Evolutionary conservation across 1,139 yeast species (phyloP).

Genomic region (Geotrichum histeridarum): DNA sequence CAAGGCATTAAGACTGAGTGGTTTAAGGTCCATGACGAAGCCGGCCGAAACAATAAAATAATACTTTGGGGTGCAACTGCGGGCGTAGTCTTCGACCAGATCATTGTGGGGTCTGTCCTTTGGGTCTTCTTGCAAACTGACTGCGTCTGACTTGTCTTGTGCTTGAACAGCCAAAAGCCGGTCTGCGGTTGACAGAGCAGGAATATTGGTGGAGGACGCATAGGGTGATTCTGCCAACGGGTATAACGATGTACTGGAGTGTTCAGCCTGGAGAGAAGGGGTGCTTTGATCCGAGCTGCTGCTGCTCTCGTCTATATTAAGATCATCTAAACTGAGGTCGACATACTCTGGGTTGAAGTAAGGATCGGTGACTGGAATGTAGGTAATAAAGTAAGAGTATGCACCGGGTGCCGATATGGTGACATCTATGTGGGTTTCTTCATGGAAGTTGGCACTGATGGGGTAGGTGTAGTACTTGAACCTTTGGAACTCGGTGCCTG

Average conservation of each 20-base stretch:
- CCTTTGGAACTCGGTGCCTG: constrained; percentile 49
- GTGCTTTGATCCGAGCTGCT: background rate
- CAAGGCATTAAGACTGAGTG: constrained; percentile 70
- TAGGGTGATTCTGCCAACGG: background rate
- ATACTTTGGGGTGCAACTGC: constrained; percentile 46
- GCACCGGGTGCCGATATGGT: constrained; percentile 70
- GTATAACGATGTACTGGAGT: background rate
- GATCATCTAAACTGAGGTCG: background rate
- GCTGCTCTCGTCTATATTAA: background rate
- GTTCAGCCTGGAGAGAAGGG: background rate
- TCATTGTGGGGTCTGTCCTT: constrained; percentile 13
- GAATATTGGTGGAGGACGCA: background rate
- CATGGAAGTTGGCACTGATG: constrained; percentile 42
- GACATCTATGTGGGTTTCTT: constrained; percentile 56
- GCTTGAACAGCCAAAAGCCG: background rate
- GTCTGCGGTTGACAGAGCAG: background rate
- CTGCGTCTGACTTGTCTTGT: constrained; percentile 8
- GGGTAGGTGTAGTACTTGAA: constrained; percentile 47
- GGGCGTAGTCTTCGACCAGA: constrained; percentile 7
- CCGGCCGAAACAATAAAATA: constrained; percentile 83
- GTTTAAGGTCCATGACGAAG: constrained; percentile 51
- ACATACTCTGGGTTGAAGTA: constrained; percentile 18
- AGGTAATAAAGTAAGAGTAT: constrained; percentile 48
- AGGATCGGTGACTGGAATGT: constrained; percentile 27
- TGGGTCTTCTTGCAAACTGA: constrained; percentile 11